These are phyloP conservation scores for Globisporangium lucens DNA, from an alignment of 352 stramenopile genomes.

Conservation along the genomic window DNA sequence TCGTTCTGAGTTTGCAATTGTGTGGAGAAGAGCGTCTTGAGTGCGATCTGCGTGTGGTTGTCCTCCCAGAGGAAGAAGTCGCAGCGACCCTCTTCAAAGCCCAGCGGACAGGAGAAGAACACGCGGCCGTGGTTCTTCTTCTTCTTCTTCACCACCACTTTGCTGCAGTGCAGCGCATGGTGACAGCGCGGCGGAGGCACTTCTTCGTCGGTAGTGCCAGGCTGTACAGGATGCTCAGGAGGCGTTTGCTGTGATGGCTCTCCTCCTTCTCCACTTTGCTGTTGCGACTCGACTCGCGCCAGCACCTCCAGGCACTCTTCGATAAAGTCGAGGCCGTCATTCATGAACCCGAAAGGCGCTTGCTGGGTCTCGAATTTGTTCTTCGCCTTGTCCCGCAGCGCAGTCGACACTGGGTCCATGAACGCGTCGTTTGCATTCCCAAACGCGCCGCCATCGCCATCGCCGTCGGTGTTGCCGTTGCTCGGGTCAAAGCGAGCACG, in stretches of 20 bases:
- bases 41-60: conserved; percentile 60
- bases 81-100: conserved; percentile 75
- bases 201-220: conserved; percentile 4
- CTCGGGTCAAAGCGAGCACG: conserved; percentile 25
- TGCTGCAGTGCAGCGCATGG: conserved; percentile 56
- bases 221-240: neutral
- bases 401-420: conserved; percentile 15
- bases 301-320: conserved; percentile 72
- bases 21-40: conserved; percentile 43
- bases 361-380: conserved; percentile 24
- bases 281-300: conserved; percentile 31
- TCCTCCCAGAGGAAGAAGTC: conserved; percentile 86
- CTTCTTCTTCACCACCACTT: conserved; percentile 79
- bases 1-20: conserved; percentile 10
- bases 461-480: neutral
- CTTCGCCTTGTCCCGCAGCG: conserved; percentile 17
- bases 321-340: conserved; percentile 78
- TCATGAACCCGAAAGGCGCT: conserved; percentile 20
- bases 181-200: conserved; percentile 54
- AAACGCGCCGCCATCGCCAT: no score
- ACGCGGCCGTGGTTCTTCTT: conserved; percentile 73
- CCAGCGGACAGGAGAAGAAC: conserved; percentile 73
- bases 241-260: conserved; percentile 2
- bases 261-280: neutral
- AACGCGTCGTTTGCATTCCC: conserved; percentile 12